phyloP scores from a whole-genome alignment of 441 rosid species.

The Pelargonium exstipulatum region DNA sequence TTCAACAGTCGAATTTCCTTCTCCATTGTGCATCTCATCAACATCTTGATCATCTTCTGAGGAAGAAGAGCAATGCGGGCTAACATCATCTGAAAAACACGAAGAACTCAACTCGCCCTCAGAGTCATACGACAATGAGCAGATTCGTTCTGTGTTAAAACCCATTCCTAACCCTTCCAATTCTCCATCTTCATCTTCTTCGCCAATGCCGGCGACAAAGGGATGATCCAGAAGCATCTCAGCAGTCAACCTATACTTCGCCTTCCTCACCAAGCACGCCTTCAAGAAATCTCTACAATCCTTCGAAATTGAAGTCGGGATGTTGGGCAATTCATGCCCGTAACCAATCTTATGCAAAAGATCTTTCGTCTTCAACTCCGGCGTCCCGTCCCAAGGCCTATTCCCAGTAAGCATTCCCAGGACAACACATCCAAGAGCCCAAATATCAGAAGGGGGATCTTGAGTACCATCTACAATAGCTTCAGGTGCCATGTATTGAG shows the following conservation, averaged over 20 bases:
- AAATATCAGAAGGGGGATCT: conserved; percentile 30
- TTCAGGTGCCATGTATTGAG: conserved; percentile 31
- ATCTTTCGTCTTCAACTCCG: background rate
- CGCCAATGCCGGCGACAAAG: conserved; percentile 16
- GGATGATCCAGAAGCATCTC: conserved; percentile 31
- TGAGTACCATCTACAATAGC: conserved; percentile 20
- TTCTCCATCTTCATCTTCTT: background rate
- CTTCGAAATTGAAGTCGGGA: conserved; percentile 24
- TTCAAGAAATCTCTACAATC: conserved; percentile 31
- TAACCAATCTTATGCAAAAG: conserved; percentile 18
- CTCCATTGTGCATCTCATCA: background rate
- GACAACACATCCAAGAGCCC: conserved; percentile 37
- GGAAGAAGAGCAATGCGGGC: conserved; percentile 1
- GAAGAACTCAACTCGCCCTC: conserved; percentile 1
- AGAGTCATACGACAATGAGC: background rate
- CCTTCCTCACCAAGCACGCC: conserved; percentile 26
- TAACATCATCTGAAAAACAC: background rate
- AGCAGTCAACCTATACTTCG: conserved; percentile 24
- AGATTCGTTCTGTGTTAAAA: background rate
- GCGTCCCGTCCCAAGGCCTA: conserved; percentile 20
- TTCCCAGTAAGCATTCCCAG: conserved; percentile 32
- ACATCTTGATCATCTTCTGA: background rate
- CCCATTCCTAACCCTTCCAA: background rate
- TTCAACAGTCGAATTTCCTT: background rate
- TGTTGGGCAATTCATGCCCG: conserved; percentile 20